phyloP scores from a whole-genome alignment of 345 rosid species.

The Gynandropsis gynandra region DNA sequence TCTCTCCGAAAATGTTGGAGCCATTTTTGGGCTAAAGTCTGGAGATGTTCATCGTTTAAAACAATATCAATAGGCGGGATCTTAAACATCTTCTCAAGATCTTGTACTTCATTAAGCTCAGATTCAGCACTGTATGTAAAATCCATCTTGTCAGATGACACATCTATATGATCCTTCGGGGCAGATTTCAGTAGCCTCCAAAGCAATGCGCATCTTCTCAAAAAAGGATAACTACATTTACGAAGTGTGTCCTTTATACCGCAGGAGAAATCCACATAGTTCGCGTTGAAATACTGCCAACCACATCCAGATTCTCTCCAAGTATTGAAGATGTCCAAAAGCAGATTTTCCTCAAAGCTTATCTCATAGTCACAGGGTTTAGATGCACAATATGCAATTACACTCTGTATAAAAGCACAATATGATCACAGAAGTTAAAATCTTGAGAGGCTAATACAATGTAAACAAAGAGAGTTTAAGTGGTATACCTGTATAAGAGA shows the following conservation, averaged over 20 bases:
- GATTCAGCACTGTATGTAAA: slow-evolving; percentile 22
- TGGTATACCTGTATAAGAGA: slow-evolving; percentile 65
- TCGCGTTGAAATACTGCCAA: slow-evolving; percentile 43
- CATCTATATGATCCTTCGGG: slow-evolving; percentile 32
- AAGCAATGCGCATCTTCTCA: slow-evolving; percentile 89
- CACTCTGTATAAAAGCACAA: slow-evolving; percentile 52
- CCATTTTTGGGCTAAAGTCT: slow-evolving; percentile 52
- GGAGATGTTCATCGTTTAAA: slow-evolving; percentile 44
- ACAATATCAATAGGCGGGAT: slow-evolving; percentile 55
- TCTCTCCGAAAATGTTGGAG: slow-evolving; percentile 51
- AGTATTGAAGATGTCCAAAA: no score
- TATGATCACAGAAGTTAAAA: slow-evolving; percentile 20
- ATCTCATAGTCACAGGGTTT: slow-evolving; percentile 26
- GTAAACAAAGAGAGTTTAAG: slow-evolving; percentile 13
- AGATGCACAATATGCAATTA: slow-evolving; percentile 42
- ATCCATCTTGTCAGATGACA: slow-evolving; percentile 34
- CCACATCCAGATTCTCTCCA: slow-evolving; percentile 42
- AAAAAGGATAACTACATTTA: slow-evolving; percentile 61
- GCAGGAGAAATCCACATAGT: slow-evolving; percentile 38
- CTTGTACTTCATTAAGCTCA: slow-evolving; percentile 55
- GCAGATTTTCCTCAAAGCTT: slow-evolving; percentile 37
- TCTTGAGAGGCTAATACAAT: neutral
- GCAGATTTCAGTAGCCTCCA: slow-evolving; percentile 65
- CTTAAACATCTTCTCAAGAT: slow-evolving; percentile 68
- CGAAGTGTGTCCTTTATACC: slow-evolving; percentile 47